phyloP scores from a whole-genome alignment of 441 rosid species.

The Metrosideros polymorpha region DNA sequence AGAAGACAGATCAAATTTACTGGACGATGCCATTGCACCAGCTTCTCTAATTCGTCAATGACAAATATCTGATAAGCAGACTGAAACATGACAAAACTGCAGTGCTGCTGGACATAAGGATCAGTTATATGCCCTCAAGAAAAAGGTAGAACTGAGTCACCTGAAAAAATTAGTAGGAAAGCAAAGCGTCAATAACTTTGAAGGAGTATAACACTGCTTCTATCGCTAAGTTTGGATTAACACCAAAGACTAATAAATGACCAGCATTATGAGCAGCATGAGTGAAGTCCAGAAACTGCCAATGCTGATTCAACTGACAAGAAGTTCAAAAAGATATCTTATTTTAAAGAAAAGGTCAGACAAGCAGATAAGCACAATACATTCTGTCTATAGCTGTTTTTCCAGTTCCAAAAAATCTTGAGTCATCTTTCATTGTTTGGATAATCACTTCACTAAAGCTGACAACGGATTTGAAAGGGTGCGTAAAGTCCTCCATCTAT shows the following conservation, averaged over 20 bases:
- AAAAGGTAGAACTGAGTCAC: constrained; percentile 18
- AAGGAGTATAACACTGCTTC: neutral
- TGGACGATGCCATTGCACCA: constrained; percentile 78
- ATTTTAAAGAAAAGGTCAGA: neutral
- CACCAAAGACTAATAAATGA: neutral
- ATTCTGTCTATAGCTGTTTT: neutral
- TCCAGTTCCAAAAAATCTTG: neutral
- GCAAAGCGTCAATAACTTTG: neutral
- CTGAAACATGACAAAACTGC: constrained; percentile 61
- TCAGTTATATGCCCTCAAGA: constrained; percentile 23
- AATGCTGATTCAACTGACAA: neutral
- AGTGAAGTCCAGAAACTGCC: neutral
- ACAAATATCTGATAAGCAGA: constrained; percentile 42
- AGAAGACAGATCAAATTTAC: constrained; percentile 83
- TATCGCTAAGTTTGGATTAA: neutral
- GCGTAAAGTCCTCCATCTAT: neutral
- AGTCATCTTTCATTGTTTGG: neutral
- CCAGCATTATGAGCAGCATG: neutral
- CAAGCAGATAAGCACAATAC: neutral
- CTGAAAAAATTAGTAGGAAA: constrained; percentile 28
- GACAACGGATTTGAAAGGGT: neutral
- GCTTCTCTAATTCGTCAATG: constrained; percentile 36
- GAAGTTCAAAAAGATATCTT: neutral
- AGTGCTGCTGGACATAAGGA: constrained; percentile 44
- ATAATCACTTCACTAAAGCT: neutral